phyloP scores from a whole-genome alignment of 495 filamentous ascomycete species.

The Wilcoxina mikolae region DNA sequence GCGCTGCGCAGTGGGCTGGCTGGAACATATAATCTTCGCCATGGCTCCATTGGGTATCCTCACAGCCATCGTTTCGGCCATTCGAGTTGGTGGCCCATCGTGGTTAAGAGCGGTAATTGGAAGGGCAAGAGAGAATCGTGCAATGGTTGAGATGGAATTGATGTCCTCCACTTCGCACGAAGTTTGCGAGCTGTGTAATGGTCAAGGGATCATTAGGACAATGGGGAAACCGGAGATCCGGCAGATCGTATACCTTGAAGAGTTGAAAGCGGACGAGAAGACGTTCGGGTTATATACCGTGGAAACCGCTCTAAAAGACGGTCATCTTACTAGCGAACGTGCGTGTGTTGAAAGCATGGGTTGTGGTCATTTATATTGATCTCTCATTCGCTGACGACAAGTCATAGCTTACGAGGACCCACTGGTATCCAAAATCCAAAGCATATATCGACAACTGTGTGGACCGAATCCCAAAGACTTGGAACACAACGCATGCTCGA shows the following conservation, averaged over 20 bases:
- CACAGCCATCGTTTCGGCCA: slow-evolving; percentile 33
- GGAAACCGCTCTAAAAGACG: slow-evolving; percentile 1
- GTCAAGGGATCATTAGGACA: slow-evolving; percentile 16
- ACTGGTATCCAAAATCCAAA: too few relatives aligned
- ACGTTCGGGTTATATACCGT: neutral
- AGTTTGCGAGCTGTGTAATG: slow-evolving; percentile 24
- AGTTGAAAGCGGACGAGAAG: neutral
- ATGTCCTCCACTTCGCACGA: slow-evolving; percentile 27
- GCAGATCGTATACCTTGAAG: slow-evolving; percentile 4
- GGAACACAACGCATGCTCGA: neutral
- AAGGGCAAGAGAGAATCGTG: slow-evolving; percentile 25
- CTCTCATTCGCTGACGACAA: too few relatives aligned
- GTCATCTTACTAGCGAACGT: neutral
- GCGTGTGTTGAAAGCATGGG: neutral
- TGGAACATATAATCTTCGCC: slow-evolving; percentile 41
- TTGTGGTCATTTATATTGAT: neutral
- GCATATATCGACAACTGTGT: neutral
- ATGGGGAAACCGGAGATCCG: slow-evolving; percentile 11
- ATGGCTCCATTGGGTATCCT: slow-evolving; percentile 40
- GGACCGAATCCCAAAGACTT: neutral
- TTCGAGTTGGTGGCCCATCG: slow-evolving; percentile 33
- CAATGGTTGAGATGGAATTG: slow-evolving; percentile 27
- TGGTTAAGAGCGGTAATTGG: slow-evolving; percentile 41
- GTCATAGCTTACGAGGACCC: too few relatives aligned
- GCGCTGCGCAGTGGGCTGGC: slow-evolving; percentile 16